Conservation (phyloP, 805 yeast genomes). For the Lipomyces chichibuensis region DNA sequence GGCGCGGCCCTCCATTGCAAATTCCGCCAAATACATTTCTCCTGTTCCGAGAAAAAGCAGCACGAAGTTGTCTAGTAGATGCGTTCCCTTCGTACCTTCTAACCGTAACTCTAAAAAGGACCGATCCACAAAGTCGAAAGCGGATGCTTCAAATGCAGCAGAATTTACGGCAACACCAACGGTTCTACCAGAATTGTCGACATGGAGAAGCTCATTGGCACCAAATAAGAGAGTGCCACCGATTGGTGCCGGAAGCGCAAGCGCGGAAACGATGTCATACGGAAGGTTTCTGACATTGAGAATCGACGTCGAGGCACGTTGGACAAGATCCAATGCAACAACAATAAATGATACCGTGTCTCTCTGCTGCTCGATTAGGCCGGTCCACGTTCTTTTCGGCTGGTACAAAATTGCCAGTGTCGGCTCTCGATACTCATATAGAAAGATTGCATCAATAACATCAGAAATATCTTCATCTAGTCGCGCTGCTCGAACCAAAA, state of each 20-base stretch:
- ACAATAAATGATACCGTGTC: slow-evolving; percentile 67
- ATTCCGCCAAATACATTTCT: slow-evolving; percentile 46
- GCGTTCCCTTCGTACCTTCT: slow-evolving; percentile 54
- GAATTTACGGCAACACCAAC: slow-evolving; percentile 66
- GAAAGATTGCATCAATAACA: slow-evolving; percentile 70
- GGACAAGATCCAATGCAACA: slow-evolving; percentile 65
- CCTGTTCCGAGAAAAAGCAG: slow-evolving; percentile 53
- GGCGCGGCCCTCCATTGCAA: slow-evolving; percentile 48
- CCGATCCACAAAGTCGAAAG: slow-evolving; percentile 52
- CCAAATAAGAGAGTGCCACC: slow-evolving; percentile 75
- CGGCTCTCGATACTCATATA: slow-evolving; percentile 78
- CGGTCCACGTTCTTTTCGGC: slow-evolving; percentile 75
- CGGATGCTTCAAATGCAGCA: slow-evolving; percentile 51
- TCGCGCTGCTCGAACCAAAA: slow-evolving; percentile 55
- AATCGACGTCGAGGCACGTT: slow-evolving; percentile 65
- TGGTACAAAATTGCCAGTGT: slow-evolving; percentile 71
- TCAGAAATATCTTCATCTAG: slow-evolving; percentile 61
- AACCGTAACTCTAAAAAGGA: slow-evolving; percentile 56
- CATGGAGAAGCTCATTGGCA: slow-evolving; percentile 72
- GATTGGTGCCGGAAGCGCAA: slow-evolving; percentile 66
- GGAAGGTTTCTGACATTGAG: slow-evolving; percentile 68
- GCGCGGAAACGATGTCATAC: slow-evolving; percentile 66
- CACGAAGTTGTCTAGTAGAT: slow-evolving; percentile 45
- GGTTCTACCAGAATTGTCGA: slow-evolving; percentile 74
- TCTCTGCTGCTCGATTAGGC: slow-evolving; percentile 60